phyloP scores from a whole-genome alignment of 2,329 filamentous ascomycete genomes.

The Exophiala dermatitidis region DNA sequence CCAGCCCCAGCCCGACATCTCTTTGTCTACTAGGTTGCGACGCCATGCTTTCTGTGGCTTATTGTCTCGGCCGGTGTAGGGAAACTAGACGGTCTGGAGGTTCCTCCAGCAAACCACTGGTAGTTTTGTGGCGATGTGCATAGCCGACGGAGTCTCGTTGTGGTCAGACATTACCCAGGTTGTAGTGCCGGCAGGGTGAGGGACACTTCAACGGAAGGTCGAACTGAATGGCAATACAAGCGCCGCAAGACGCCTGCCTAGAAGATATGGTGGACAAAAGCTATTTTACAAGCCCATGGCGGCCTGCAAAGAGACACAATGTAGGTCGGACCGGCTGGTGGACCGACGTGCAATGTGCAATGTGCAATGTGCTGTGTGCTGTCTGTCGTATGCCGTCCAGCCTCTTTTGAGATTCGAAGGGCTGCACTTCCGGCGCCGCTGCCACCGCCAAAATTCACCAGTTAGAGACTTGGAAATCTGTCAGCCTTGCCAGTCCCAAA shows the following conservation, averaged over 20 bases:
- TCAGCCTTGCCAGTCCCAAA: too few species aligned
- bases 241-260: neutral
- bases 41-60: conserved; percentile 10
- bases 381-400: neutral
- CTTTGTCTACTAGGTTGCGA: conserved; percentile 6
- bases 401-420: neutral
- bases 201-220: neutral
- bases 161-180: conserved; percentile 5
- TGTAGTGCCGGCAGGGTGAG: neutral
- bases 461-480: too few species aligned
- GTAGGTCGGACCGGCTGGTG: neutral
- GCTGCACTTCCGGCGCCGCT: too few species aligned
- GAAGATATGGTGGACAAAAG: neutral
- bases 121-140: neutral
- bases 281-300: neutral
- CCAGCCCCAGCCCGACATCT: conserved; percentile 10
- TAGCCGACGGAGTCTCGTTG: neutral
- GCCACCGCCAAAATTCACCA: too few species aligned
- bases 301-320: neutral
- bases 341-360: neutral
- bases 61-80: neutral
- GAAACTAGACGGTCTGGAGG: conserved; percentile 5
- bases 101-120: conserved; percentile 4
- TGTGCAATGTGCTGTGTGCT: neutral
- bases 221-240: neutral